Base-by-base conservation (phyloP, 2,329 filamentous ascomycete species). In the Fusarium luffae region DNA sequence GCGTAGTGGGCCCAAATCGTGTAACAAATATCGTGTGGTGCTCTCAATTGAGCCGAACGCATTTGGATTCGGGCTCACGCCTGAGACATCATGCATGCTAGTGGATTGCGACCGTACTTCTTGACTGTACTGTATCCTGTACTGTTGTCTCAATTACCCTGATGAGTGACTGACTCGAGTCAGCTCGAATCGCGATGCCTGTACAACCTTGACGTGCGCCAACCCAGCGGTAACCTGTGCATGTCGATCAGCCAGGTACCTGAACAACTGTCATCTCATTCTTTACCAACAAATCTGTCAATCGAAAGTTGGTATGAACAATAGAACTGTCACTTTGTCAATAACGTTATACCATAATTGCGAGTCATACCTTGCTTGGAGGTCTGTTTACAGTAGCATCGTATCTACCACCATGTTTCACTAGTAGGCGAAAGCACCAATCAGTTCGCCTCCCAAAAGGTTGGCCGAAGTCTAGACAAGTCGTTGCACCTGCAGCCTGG, bases 51-150 rank as follows among this genome's bases (percentile, higher is more conserved):
- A n/a, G 18, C 34, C 10, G 3, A 5, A 6, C 6, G 18, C 34
- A 28, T 28, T 28, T 5, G 11, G 11, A 28, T 2, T 25, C 6
- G 2, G 23, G 11, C 11, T 28, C 12, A 28, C 5, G 4, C 28
- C 28, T 28, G 5, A 13, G 5, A 28, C 28, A 28, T 12, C 5
- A 28, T 28, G 11, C 5, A 28, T 28, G 11, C 12, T 6, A 28
- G 3, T 1, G 12, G 2, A 13, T 6, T 28, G 28, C 11, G 12
- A 28, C 5, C 5, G 2, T 28, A 28, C 5, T 28, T 28, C 1
- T 12, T 28, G 7, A 28, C 11, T 28, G 28, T 28, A 28, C 34
- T 11, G 2, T 11, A 37, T 3, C 6, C 34, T 37, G 9, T n/a
- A 0, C 34, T 11, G 3, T 11, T 4, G 1, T n/a, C 34, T 37